Evolutionary conservation across 2,329 filamentous ascomycete species (phyloP), one percentile per base, ranked within the genome.

Genomic region (Epichloe sibirici): DNA sequence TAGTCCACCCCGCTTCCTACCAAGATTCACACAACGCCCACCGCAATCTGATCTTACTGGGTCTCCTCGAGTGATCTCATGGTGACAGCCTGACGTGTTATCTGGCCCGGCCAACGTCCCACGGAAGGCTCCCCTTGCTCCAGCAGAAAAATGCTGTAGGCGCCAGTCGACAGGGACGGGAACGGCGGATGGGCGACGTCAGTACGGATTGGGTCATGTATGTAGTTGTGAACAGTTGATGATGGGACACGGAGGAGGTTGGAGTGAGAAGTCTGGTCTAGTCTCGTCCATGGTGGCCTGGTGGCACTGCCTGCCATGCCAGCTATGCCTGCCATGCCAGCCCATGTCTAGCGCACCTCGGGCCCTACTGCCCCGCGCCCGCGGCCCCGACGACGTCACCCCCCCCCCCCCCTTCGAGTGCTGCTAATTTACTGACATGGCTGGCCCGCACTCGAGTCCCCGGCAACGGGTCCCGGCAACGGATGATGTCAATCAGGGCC

Each of bases 31-130:
- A 35, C 21, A 3, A 43, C 31, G 34, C 23, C 34, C 28, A 23
- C 17, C 35, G 15, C 37, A 5, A 11, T 31, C 48, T 51, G 45
- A 45, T 61, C 69, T 59, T 59, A 71, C 69, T 64, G 61, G 43
- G 65, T 65, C 59, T 71, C 69, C 46, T 70, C 62, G 37, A 70
- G 60, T 45, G 69, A 59, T 53, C 65, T 66, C 69, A 71, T 71
- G 43, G 51, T 61, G 58, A 51, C n/a, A 34, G 35, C 23, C 45
- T 28, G 31, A 15, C 15, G 13, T 13, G 25, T 35, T 31, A n/a
- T 15, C 28, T 23, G 48, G 38, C 9, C 48, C 7, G n/a, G 38
- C 48, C 21, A 28, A 31, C 28, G 8, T 34, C 21, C 28, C 17
- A 42, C 28, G 28, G 43, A 28, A 37, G 38, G 35, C 34, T 50